phyloP scores from a whole-genome alignment of 1,284 basidiomycete species.

The Leccinum griseonigrum region DNA sequence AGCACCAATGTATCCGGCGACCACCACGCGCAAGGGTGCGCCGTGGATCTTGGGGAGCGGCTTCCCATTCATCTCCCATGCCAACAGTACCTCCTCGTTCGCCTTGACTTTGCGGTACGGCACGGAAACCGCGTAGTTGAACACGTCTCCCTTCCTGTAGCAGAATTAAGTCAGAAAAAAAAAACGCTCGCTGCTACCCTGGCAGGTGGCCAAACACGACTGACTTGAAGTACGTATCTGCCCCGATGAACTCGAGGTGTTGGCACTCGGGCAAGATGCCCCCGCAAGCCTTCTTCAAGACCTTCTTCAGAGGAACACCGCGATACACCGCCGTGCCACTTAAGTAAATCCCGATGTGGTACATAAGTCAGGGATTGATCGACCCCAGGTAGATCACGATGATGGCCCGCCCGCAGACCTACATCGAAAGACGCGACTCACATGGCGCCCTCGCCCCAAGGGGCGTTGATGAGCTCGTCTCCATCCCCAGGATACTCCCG shows the following conservation, averaged over 20 bases:
- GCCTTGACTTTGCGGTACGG: conserved; percentile 50
- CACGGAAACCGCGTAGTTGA: conserved; percentile 55
- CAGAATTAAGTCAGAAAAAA: neutral
- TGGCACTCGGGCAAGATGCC: conserved; percentile 47
- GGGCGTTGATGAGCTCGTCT: conserved; percentile 54
- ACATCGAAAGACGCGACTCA: conserved; percentile 21
- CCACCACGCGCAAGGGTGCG: conserved; percentile 51
- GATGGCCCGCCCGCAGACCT: neutral
- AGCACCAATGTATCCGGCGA: conserved; percentile 59
- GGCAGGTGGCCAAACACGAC: conserved; percentile 7
- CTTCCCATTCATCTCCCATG: conserved; percentile 59
- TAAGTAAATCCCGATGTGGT: conserved; percentile 22
- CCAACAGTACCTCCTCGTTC: conserved; percentile 53
- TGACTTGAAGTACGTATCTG: conserved; percentile 59
- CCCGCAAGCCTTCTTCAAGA: conserved; percentile 51
- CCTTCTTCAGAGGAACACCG: conserved; percentile 53
- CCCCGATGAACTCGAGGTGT: conserved; percentile 56
- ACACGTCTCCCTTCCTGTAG: conserved; percentile 46
- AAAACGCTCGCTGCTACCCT: neutral
- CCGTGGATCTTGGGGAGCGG: conserved; percentile 54
- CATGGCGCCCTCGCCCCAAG: conserved; percentile 59
- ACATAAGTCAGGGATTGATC: conserved; percentile 7
- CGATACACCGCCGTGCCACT: conserved; percentile 44
- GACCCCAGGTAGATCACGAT: neutral
- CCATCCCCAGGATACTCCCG: conserved; percentile 55